Conservation (phyloP, 2,329 filamentous ascomycete genomes). For the Huntiella bhutanensis region DNA sequence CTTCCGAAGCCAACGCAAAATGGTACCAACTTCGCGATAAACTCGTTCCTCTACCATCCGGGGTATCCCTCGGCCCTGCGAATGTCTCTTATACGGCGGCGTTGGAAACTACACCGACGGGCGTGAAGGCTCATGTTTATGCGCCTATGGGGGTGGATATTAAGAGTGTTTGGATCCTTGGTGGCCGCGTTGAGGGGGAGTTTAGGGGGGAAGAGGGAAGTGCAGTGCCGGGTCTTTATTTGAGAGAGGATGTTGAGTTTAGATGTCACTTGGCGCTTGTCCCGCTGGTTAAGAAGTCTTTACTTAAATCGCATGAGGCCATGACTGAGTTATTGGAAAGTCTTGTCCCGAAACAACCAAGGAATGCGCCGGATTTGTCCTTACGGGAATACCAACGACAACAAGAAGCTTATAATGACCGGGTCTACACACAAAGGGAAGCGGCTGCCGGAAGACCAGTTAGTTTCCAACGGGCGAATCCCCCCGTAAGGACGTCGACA, state of each 20-base stretch:
- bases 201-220: constrained; percentile 27
- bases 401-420: neutral
- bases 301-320: constrained; percentile 54
- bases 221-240: constrained; percentile 44
- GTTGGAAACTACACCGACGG: constrained; percentile 55
- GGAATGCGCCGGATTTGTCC: neutral
- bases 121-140: constrained; percentile 67
- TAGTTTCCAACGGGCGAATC: neutral
- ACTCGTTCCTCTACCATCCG: constrained; percentile 55
- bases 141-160: constrained; percentile 69
- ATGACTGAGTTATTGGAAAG: constrained; percentile 29
- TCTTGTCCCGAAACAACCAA: neutral
- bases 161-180: constrained; percentile 57
- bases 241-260: constrained; percentile 71
- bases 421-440: neutral
- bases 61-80: constrained; percentile 28
- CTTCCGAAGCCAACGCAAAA: constrained; percentile 47
- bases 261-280: constrained; percentile 60
- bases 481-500: neutral
- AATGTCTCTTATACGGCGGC: constrained; percentile 56
- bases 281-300: constrained; percentile 61
- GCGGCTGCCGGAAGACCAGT: neutral
- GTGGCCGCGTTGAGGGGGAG: constrained; percentile 54
- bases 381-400: neutral
- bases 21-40: constrained; percentile 72